Evolutionary conservation across 2,329 filamentous ascomycete species (phyloP).

Genomic region (Pseudocercospora fuligena): DNA sequence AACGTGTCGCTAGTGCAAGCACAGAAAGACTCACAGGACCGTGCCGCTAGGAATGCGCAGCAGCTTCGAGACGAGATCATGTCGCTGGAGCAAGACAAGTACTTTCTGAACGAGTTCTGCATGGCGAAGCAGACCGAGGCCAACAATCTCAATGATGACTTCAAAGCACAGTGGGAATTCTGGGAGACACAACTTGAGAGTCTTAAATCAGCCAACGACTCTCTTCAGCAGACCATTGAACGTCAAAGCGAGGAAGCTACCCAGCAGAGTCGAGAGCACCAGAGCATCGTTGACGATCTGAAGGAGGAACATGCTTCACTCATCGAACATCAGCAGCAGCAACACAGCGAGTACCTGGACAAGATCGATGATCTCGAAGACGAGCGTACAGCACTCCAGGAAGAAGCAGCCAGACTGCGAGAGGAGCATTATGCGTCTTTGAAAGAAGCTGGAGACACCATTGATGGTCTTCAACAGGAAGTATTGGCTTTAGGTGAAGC

Average conservation of each 20-base stretch:
- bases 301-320: not conserved
- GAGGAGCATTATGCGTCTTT: not conserved
- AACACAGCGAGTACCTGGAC: not conserved
- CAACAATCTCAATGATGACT: not conserved
- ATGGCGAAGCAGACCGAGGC: not conserved
- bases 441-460: not conserved
- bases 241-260: not conserved
- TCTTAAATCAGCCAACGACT: not conserved
- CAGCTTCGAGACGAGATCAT: not conserved
- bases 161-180: not conserved
- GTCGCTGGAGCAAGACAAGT: not conserved
- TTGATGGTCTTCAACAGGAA: not conserved
- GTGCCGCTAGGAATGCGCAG: not conserved
- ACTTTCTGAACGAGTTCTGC: not conserved
- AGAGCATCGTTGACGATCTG: not conserved
- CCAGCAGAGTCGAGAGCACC: not conserved
- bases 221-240: not conserved
- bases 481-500: not conserved
- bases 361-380: not conserved
- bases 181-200: not conserved
- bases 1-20: not conserved
- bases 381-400: not conserved
- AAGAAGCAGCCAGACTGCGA: not conserved
- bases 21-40: not conserved
- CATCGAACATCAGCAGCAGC: not conserved